Conservation (phyloP, 176 grass and related monocot species). For the Eleusine coracana region DNA sequence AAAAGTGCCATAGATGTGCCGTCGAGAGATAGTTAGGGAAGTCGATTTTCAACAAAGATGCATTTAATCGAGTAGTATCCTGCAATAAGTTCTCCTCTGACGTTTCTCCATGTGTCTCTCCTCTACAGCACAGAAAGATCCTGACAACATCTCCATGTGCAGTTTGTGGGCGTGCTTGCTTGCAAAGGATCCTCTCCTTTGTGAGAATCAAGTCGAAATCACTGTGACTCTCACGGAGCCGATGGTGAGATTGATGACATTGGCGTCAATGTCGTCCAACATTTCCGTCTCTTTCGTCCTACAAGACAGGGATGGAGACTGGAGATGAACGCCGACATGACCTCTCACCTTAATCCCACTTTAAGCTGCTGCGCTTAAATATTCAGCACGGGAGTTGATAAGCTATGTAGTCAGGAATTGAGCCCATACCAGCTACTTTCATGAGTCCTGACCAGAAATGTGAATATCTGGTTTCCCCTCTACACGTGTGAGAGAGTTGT, state of each 20-base stretch:
- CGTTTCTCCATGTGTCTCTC: conserved; percentile 10
- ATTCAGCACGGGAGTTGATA: neutral
- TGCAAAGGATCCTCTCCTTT: neutral
- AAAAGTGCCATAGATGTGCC: neutral
- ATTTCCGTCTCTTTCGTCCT: conserved; percentile 29
- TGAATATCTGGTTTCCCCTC: no score
- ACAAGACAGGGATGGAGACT: conserved; percentile 42
- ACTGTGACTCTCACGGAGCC: conserved; percentile 24
- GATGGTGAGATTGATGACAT: neutral
- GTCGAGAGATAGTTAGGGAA: neutral
- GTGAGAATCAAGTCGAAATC: conserved; percentile 21
- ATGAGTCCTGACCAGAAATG: no score
- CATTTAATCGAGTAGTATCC: conserved; percentile 16
- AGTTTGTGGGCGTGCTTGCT: neutral
- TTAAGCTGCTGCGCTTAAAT: neutral
- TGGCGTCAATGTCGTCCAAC: neutral
- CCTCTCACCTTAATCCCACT: conserved; percentile 36
- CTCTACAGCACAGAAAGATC: neutral
- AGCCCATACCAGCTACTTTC: no score
- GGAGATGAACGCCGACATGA: conserved; percentile 31
- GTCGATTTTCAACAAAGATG: conserved; percentile 25
- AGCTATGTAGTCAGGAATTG: neutral
- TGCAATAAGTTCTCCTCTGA: conserved; percentile 23
- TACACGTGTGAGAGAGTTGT: neutral
- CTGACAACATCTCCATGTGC: neutral